Conservation (phyloP, 202 grass and related monocot genomes). For the Zizania palustris region DNA sequence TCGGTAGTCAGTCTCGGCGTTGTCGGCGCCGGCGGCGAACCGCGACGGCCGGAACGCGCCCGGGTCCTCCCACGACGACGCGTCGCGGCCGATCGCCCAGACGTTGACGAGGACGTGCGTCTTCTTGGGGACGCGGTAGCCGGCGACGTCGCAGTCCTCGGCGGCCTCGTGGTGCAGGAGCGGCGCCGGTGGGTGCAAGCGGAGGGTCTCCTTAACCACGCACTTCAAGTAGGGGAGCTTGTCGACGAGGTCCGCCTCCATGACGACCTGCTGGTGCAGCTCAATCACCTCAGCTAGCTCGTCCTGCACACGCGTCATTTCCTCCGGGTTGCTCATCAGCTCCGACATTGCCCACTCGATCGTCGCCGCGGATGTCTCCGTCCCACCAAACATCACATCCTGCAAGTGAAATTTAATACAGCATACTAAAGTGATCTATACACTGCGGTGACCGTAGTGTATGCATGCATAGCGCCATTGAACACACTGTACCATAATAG, state of each 20-base stretch:
- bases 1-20: constrained; percentile 35
- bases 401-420: not conserved
- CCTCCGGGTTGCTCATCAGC: constrained; percentile 45
- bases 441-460: too few relatives aligned
- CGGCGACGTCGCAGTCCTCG: constrained; percentile 41
- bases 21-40: constrained; percentile 18
- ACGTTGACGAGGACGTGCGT: constrained; percentile 54
- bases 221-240: constrained; percentile 47
- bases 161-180: constrained; percentile 54
- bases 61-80: constrained; percentile 38
- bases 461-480: not conserved
- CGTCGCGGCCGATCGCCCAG: constrained; percentile 56
- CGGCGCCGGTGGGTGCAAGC: constrained; percentile 51
- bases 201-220: constrained; percentile 49
- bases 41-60: constrained; percentile 41
- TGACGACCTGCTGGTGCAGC: constrained; percentile 30
- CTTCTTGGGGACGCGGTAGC: constrained; percentile 45
- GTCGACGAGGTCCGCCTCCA: constrained; percentile 42
- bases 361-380: constrained; percentile 48
- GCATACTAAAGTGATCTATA: too few relatives aligned
- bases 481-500: constrained; percentile 35
- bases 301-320: constrained; percentile 12
- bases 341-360: constrained; percentile 56
- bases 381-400: constrained; percentile 35
- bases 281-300: constrained; percentile 46